A percentile compares a stretch with the other conserved stretches of the same genome.
These are phyloP conservation scores for Chimonanthus praecox DNA, from an alignment of 164 flowering plant species.

Conservation along the genomic window DNA sequence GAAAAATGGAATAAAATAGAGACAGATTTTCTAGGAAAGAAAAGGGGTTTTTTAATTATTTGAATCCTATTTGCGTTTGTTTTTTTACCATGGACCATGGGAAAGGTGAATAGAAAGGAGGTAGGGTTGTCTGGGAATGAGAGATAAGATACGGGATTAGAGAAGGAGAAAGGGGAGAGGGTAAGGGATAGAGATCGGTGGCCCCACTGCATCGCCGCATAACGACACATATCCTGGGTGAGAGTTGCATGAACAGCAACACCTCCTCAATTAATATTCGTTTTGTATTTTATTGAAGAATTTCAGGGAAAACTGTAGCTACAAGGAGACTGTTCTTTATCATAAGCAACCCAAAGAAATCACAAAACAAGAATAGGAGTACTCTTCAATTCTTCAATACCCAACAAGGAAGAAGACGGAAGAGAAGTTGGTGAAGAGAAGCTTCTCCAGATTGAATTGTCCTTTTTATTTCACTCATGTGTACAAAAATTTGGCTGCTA, in stretches of 20 bases:
- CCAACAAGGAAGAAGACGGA: conserved; percentile 8
- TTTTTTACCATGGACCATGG: too few relatives aligned
- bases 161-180: conserved; percentile 14
- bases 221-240: conserved; percentile 25
- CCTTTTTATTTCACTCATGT: conserved; percentile 22
- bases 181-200: conserved; percentile 22
- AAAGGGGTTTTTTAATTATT: too few relatives aligned
- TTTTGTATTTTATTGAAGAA: conserved; percentile 11
- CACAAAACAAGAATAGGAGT: conserved; percentile 14
- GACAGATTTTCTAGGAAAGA: too few relatives aligned
- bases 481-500: conserved; percentile 13
- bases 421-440: conserved; percentile 7
- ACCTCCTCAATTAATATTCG: conserved; percentile 8
- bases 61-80: too few relatives aligned
- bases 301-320: conserved; percentile 14
- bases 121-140: too few relatives aligned
- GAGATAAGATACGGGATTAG: too few relatives aligned
- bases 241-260: conserved; percentile 18
- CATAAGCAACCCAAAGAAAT: conserved; percentile 5
- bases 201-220: conserved; percentile 20
- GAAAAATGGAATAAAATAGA: too few relatives aligned
- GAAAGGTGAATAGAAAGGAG: too few relatives aligned
- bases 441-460: conserved; percentile 8
- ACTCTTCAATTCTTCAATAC: conserved; percentile 4
- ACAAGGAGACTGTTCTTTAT: background rate